These are phyloP conservation scores for Cyclanthera cordifolia DNA, from an alignment of 306 rosid genomes.

Conservation along the genomic window DNA sequence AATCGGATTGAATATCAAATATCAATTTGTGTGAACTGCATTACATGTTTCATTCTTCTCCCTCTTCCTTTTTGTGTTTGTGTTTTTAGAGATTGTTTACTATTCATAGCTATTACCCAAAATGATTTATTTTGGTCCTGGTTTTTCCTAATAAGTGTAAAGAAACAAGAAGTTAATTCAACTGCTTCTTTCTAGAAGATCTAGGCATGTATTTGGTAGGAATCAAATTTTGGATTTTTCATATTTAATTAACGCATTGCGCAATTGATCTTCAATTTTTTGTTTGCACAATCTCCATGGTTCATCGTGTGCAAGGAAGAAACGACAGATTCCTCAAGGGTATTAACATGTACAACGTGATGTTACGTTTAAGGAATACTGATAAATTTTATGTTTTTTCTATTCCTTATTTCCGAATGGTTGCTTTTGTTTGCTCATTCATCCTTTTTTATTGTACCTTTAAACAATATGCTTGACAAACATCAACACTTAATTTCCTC, in stretches of 20 bases:
- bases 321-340: background rate
- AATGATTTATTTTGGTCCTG: background rate
- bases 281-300: background rate
- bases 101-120: background rate
- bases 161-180: background rate
- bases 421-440: background rate
- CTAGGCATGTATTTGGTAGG: background rate
- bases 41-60: background rate
- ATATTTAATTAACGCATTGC: background rate
- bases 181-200: background rate
- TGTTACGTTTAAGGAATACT: background rate
- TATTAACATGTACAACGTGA: no score
- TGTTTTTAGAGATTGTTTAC: background rate
- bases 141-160: background rate
- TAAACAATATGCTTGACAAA: background rate
- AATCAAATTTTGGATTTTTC: background rate
- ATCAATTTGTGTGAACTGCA: background rate
- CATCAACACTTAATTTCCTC: background rate
- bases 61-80: no score
- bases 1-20: background rate
- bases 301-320: background rate
- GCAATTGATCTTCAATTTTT: background rate
- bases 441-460: background rate
- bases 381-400: background rate
- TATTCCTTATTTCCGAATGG: background rate